Conservation (phyloP, 1,284 basidiomycete genomes). For the Exsudoporus floridanus region DNA sequence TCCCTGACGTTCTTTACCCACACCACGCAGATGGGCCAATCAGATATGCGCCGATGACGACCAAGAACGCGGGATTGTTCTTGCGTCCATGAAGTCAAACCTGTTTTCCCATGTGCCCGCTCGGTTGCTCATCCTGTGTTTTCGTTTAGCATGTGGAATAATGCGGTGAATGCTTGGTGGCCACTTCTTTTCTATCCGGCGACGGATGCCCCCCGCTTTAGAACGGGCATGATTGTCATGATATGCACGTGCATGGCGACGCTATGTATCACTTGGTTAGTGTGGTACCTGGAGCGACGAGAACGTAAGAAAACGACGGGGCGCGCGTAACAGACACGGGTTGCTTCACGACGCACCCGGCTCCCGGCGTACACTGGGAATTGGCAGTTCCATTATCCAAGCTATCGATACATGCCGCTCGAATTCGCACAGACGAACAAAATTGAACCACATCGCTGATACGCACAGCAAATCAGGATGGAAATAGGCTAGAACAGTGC, state of each 20-base stretch:
- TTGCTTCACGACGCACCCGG: neutral
- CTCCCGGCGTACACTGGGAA: no score
- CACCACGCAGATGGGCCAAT: constrained; percentile 57
- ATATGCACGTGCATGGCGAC: constrained; percentile 57
- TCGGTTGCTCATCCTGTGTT: neutral
- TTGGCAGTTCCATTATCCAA: constrained; percentile 4
- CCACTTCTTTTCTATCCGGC: constrained; percentile 66
- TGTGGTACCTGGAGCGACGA: constrained; percentile 55
- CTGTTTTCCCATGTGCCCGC: neutral
- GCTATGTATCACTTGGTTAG: constrained; percentile 53
- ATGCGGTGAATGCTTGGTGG: constrained; percentile 71
- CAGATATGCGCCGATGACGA: constrained; percentile 67
- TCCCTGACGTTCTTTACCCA: neutral
- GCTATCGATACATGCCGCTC: constrained; percentile 25
- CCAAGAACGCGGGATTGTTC: constrained; percentile 63
- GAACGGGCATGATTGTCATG: constrained; percentile 67
- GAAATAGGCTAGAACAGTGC: neutral
- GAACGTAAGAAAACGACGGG: constrained; percentile 32
- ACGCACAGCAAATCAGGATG: constrained; percentile 22
- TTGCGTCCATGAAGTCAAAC: constrained; percentile 71
- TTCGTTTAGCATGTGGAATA: constrained; percentile 63
- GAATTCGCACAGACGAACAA: constrained; percentile 1
- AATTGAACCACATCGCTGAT: constrained; percentile 11
- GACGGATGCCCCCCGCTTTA: constrained; percentile 63
- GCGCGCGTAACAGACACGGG: neutral